Percentiles rank a stretch among this genome's conserved stretches.
These are phyloP conservation scores for Globisporangium parvum DNA, from an alignment of 352 stramenopile species.

Conservation along the genomic window DNA sequence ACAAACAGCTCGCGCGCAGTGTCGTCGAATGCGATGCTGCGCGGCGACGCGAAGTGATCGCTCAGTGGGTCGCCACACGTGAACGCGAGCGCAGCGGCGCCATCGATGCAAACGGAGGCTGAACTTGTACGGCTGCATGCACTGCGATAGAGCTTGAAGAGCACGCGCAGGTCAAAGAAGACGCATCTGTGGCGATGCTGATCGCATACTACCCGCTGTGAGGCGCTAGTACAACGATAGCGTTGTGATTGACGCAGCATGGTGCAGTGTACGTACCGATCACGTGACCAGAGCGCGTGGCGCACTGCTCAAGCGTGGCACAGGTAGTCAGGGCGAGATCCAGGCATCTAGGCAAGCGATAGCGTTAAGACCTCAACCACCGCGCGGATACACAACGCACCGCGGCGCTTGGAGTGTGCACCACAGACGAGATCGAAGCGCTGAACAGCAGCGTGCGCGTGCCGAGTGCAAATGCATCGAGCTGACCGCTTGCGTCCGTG, in stretches of 20 bases:
- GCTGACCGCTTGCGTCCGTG: slow-evolving; percentile 17
- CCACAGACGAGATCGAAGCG: slow-evolving; percentile 9
- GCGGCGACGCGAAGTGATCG: slow-evolving; percentile 8
- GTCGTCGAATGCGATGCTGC: slow-evolving; percentile 43
- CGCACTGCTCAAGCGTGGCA: not conserved
- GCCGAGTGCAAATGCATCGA: slow-evolving; percentile 29
- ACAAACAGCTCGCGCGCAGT: slow-evolving; percentile 51
- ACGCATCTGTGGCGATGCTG: slow-evolving; percentile 20
- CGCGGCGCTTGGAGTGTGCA: slow-evolving; percentile 18
- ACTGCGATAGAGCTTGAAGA: slow-evolving; percentile 29
- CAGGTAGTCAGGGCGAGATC: not conserved
- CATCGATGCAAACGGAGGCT: not conserved
- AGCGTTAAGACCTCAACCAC: not conserved
- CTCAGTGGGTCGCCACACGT: slow-evolving; percentile 1
- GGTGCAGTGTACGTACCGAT: slow-evolving; percentile 8
- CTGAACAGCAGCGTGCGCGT: slow-evolving; percentile 20
- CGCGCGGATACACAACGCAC: not conserved
- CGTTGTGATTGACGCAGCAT: not conserved
- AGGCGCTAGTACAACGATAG: no score
- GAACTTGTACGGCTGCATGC: not conserved
- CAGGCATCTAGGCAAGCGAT: not conserved
- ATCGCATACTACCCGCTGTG: slow-evolving; percentile 22
- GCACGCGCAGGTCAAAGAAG: slow-evolving; percentile 19
- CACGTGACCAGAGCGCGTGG: slow-evolving; percentile 14
- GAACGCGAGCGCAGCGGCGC: slow-evolving; percentile 1